Base-by-base conservation (phyloP, 768 basidiomycete species). In the Boletellus sp. region DNA sequence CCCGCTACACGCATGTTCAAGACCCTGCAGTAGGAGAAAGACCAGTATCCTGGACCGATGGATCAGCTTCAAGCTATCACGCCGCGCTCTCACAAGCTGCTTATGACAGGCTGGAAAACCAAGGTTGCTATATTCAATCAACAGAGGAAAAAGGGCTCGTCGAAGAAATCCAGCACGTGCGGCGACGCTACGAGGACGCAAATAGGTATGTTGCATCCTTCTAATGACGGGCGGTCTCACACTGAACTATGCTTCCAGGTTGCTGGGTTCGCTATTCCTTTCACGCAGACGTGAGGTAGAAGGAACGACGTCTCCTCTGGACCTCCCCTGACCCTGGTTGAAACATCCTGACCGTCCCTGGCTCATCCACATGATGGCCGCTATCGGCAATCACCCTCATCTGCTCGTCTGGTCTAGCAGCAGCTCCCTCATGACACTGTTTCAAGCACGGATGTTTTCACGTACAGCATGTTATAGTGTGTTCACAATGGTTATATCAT, bases 211-310 rank as follows among this genome's bases (percentile, higher is more conserved):
- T 50, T n/a, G 20, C 43, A 33, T 28, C 35, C 19, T 37, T 43
- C 31, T 52, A 33, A 20, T 15, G 17, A 41, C 31, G 33, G 7
- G 45, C 22, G 48, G 13, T 19, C 13, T 23, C 32, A 20, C 41
- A 26, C 50, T 57, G 22, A 61, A 38, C 38, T 20, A 46, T 45
- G 42, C 42, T 44, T 33, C 35, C 56, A 90, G 88, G 62, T 60
- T 82, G 10, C 64, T 90, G 35, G 80, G 86, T 32, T 80, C 78
- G 1, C 64, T 85, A 37, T 81, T 90, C 57, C 75, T 88, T 42
- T 82, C 76, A 44, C 79, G 87, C 36, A 76, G 77, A 53, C 71
- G 67, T 47, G 62, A 61, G 36, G 58, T 71, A 7, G 53, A 62
- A 40, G 56, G 28, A 6, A 42, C 19, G 24, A 19, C 26, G 22